Evolutionary conservation across 2,329 filamentous ascomycete genomes (phyloP).

Genomic region (Pochonia chlamydosporia): DNA sequence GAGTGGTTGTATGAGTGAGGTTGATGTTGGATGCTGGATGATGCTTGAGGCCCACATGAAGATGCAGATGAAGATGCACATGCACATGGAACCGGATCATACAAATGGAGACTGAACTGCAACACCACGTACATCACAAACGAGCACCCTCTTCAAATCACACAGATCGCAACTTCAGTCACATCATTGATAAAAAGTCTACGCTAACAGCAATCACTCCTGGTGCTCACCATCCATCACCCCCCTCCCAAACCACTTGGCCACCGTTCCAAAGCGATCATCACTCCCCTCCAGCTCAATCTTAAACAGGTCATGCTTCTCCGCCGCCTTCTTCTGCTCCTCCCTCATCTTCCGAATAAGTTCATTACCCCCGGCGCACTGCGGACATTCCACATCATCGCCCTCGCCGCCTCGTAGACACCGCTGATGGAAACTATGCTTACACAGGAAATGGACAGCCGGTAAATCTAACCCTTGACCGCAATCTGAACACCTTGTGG

Average conservation of each 20-base stretch:
- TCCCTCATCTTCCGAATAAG: constrained; percentile 82
- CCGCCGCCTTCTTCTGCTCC: constrained; percentile 80
- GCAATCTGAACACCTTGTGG: constrained; percentile 82
- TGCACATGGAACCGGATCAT: no score
- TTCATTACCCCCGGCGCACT: constrained; percentile 77
- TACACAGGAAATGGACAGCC: constrained; percentile 92
- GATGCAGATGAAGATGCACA: no score
- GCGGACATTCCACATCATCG: constrained; percentile 71
- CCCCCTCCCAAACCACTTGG: constrained; percentile 90
- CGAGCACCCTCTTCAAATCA: no score
- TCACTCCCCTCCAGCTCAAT: constrained; percentile 70
- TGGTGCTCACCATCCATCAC: constrained; percentile 63
- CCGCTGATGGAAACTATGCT: constrained; percentile 91
- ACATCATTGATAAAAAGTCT: constrained; percentile 6
- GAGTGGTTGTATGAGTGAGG: neutral
- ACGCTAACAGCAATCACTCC: neutral
- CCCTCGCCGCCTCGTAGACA: constrained; percentile 61
- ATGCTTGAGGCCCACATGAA: no score
- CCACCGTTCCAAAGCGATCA: constrained; percentile 84
- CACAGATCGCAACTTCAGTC: no score
- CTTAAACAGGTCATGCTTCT: constrained; percentile 83
- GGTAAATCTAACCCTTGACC: constrained; percentile 75
- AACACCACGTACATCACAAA: no score
- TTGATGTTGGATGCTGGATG: no score
- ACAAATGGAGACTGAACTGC: no score